Evolutionary conservation across 331 rosid species (phyloP).

Genomic region (Telfairia occidentalis): DNA sequence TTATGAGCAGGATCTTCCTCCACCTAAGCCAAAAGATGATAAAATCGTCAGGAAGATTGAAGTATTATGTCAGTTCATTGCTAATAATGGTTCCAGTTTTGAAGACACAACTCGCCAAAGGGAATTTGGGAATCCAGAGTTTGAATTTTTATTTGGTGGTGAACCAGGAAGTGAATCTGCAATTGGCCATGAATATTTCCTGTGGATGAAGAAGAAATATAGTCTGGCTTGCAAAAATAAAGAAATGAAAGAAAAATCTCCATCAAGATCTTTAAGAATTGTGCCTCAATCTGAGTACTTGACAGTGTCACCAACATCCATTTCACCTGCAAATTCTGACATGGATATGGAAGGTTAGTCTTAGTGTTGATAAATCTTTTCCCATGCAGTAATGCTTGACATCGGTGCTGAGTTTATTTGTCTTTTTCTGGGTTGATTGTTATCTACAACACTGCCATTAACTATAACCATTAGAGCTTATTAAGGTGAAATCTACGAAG

Average conservation of each 20-base stretch:
- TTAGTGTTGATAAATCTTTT: slow-evolving; percentile 11
- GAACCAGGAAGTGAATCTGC: slow-evolving; percentile 48
- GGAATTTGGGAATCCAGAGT: slow-evolving; percentile 40
- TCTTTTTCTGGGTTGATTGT: background rate
- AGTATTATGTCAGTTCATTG: slow-evolving; percentile 37
- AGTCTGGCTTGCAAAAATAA: slow-evolving; percentile 26
- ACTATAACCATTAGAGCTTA: background rate
- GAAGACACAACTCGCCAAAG: slow-evolving; percentile 31
- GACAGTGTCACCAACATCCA: slow-evolving; percentile 24
- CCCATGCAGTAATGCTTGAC: background rate
- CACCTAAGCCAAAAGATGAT: slow-evolving; percentile 34
- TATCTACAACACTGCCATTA: background rate
- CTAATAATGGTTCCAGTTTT: slow-evolving; percentile 29
- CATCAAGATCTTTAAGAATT: slow-evolving; percentile 7
- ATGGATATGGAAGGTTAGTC: slow-evolving; percentile 97
- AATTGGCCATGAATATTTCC: slow-evolving; percentile 33
- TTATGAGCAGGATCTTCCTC: slow-evolving; percentile 19
- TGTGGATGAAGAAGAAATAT: slow-evolving; percentile 45
- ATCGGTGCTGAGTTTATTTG: background rate
- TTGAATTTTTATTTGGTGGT: slow-evolving; percentile 43
- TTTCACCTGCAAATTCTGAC: slow-evolving; percentile 61
- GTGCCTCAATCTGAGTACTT: slow-evolving; percentile 18
- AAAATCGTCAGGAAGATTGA: slow-evolving; percentile 26
- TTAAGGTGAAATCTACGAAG: background rate
- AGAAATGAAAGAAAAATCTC: slow-evolving; percentile 17